Conservation (phyloP, 495 filamentous ascomycete genomes). For the Oidiodendron maius region DNA sequence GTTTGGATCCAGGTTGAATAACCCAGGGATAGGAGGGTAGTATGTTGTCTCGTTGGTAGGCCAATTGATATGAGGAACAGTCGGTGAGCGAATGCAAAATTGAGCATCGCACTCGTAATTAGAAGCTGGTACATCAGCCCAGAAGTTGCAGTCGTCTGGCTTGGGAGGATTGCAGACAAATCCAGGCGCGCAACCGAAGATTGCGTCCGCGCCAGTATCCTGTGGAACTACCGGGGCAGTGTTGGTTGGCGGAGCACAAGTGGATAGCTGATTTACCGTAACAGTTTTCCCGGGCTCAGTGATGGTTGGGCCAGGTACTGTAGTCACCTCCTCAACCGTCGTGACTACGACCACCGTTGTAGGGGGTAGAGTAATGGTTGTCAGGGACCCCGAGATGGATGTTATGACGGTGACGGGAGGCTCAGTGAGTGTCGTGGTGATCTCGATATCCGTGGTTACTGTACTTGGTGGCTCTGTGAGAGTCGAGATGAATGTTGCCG, state of each 20-base stretch:
- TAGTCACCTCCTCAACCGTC: not conserved
- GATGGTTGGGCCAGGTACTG: not conserved
- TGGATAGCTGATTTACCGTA: slow-evolving; percentile 10
- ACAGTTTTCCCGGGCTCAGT: not conserved
- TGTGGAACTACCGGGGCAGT: slow-evolving; percentile 15
- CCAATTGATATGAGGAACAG: slow-evolving; percentile 26
- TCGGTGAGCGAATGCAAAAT: slow-evolving; percentile 46
- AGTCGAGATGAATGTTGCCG: not conserved
- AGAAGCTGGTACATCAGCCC: slow-evolving; percentile 42
- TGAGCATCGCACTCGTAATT: slow-evolving; percentile 47
- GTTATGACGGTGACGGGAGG: not conserved
- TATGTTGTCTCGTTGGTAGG: slow-evolving; percentile 37
- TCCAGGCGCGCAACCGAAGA: slow-evolving; percentile 60
- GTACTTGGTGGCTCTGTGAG: not conserved
- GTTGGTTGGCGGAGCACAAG: slow-evolving; percentile 22
- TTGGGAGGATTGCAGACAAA: slow-evolving; percentile 49
- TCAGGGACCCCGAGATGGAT: not conserved
- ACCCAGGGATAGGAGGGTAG: slow-evolving; percentile 45
- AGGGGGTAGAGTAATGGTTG: slow-evolving; percentile 8
- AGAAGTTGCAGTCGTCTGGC: slow-evolving; percentile 45
- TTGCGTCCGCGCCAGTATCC: slow-evolving; percentile 22
- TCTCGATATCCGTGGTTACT: not conserved
- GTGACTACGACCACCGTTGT: not conserved
- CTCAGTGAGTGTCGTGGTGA: not conserved
- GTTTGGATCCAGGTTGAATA: slow-evolving; percentile 59